Conservation (phyloP, 352 stramenopile genomes). For the Bremia lactucae region DNA sequence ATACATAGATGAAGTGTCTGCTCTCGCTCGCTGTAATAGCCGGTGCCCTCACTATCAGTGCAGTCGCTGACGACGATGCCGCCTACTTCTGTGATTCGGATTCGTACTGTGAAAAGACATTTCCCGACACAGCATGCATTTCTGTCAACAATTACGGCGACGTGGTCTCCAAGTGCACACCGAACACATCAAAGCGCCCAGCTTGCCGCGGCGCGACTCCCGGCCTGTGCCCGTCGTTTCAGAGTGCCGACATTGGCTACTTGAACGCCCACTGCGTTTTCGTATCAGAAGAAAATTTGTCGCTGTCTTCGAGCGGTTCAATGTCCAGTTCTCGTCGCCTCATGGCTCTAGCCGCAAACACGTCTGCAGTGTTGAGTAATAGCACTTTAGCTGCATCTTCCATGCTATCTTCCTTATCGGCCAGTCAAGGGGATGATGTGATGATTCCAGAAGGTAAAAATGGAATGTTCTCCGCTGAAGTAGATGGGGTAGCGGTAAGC, state of each 20-base stretch:
- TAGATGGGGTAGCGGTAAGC: conserved; percentile 38
- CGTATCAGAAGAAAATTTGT: conserved; percentile 42
- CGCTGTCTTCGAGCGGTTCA: conserved; percentile 16
- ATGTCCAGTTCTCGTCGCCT: conserved; percentile 11
- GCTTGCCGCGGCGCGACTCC: conserved; percentile 62
- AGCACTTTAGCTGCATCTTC: conserved; percentile 4
- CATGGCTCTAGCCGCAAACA: conserved; percentile 7
- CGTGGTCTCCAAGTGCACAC: conserved; percentile 68
- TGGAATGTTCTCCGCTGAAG: conserved; percentile 41
- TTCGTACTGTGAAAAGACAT: conserved; percentile 57
- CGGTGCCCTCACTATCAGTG: conserved; percentile 19
- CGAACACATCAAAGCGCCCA: conserved; percentile 60
- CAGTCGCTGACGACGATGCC: conserved; percentile 18
- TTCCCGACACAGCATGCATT: conserved; percentile 63
- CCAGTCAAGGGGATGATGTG: too few relatives aligned
- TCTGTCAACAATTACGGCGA: conserved; percentile 67
- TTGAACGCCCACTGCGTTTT: conserved; percentile 80
- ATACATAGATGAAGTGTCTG: conserved; percentile 30
- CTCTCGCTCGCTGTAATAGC: conserved; percentile 24
- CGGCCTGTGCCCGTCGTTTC: conserved; percentile 70
- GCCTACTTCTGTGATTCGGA: conserved; percentile 58
- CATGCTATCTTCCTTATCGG: too few relatives aligned
- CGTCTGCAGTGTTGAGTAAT: conserved; percentile 4
- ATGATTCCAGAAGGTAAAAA: conserved; percentile 16
- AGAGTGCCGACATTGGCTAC: conserved; percentile 57